These are phyloP conservation scores for Stachybotrys chlorohalonatus DNA, from an alignment of 2,329 filamentous ascomycete species.

Conservation along the genomic window DNA sequence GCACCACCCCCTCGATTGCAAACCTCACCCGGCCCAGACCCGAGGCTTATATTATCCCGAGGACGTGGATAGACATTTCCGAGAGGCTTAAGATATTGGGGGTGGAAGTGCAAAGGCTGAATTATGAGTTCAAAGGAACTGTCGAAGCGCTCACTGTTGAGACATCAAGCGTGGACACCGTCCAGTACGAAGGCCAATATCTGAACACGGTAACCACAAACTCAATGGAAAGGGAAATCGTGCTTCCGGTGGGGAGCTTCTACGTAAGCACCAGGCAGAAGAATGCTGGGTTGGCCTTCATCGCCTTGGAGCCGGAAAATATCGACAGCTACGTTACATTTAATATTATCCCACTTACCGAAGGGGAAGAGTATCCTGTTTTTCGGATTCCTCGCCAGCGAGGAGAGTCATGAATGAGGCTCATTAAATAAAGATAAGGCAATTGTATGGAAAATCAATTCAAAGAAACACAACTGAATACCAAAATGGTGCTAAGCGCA, in stretches of 20 bases:
- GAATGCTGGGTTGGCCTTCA: constrained; percentile 16
- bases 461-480: neutral
- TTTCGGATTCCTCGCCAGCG: constrained; percentile 10
- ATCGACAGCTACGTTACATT: constrained; percentile 16
- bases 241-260: constrained; percentile 14
- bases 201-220: constrained; percentile 13
- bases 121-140: constrained; percentile 10
- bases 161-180: constrained; percentile 4
- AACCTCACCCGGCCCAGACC: constrained; percentile 15
- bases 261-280: constrained; percentile 14
- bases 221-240: constrained; percentile 7
- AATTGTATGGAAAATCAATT: neutral
- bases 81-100: constrained; percentile 13
- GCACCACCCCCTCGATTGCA: constrained; percentile 12
- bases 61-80: constrained; percentile 13
- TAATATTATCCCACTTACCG: constrained; percentile 11
- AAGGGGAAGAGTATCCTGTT: constrained; percentile 17
- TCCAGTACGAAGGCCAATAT: constrained; percentile 13
- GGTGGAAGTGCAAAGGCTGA: constrained; percentile 11
- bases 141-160: constrained; percentile 14
- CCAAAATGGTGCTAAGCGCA: too few species aligned
- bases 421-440: neutral
- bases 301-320: constrained; percentile 16
- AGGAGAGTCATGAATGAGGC: neutral
- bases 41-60: constrained; percentile 17